Percentiles rank a stretch among this genome's conserved stretches.
These are phyloP conservation scores for Theobroma grandiflorum DNA, from an alignment of 441 rosid species.

Conservation along the genomic window DNA sequence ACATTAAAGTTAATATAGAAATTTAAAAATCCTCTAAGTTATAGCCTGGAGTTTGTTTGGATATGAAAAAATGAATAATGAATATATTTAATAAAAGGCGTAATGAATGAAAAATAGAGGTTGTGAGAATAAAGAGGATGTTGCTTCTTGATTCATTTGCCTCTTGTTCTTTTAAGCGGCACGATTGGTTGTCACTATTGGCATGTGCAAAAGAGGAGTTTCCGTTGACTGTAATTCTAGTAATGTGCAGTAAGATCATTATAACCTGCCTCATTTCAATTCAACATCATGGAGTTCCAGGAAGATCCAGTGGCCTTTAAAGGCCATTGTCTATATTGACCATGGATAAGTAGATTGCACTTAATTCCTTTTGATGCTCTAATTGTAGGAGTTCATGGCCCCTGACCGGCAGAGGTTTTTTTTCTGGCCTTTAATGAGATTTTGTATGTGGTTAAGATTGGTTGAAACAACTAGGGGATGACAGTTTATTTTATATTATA, in stretches of 20 bases:
- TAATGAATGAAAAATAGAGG: background rate
- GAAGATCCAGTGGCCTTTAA: background rate
- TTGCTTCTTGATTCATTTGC: background rate
- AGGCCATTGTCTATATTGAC: conserved; percentile 16
- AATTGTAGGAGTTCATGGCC: conserved; percentile 21
- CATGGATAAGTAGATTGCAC: background rate
- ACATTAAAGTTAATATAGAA: background rate
- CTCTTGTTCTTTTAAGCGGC: background rate
- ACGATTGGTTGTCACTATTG: background rate
- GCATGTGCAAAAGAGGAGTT: background rate
- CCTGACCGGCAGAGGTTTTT: conserved; percentile 25
- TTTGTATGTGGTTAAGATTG: background rate
- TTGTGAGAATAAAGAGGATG: background rate
- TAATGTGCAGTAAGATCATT: background rate
- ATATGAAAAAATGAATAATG: background rate
- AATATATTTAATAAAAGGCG: background rate
- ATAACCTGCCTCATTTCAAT: background rate
- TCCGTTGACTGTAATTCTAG: background rate
- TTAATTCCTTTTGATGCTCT: conserved; percentile 1
- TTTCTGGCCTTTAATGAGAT: conserved; percentile 20
- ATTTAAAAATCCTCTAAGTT: background rate
- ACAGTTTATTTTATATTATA: no score
- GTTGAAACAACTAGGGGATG: background rate
- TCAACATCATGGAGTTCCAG: background rate
- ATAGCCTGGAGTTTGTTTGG: background rate